Evolutionary conservation across 371 early-diverging fungal genomes (phyloP), one percentile per base, ranked within the genome.

Genomic region (Basidiobolus meristosporus): DNA sequence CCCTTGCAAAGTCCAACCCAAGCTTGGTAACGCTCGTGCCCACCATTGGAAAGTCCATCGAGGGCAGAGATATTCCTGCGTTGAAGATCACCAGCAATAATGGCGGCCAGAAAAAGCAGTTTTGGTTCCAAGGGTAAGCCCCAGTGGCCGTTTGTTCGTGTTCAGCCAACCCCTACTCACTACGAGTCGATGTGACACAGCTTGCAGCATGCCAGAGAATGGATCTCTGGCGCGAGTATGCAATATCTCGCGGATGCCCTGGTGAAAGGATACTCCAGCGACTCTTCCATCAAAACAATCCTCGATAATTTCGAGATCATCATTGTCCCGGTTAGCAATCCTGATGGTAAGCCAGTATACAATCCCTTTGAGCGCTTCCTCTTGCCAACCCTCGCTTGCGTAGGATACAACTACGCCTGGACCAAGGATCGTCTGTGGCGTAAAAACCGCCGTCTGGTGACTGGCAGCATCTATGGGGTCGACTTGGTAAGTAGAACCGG

Each of bases 251-350:
- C 37, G n/a, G 37, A 45, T 23, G 26, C 32, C n/a, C 18, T 45
- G 4, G 17, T 39, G 3, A 10, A 18, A 3, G 29, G 37, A 15
- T 38, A 38, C 26, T 16, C 26, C 16, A 29, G 20, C 10, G 45
- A 45, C 18, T 40, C 45, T 21, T 7, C 10, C 9, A 39, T 45
- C 28, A 45, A 38, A n/a, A 2, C 5, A 11, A 19, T 45, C 9
- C 17, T 45, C 11, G 40, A 45, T 31, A 19, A 45, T 20, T 21
- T 39, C 1, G 61, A 62, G 36, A 52, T 62, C 39, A 42, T 59
- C 14, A 36, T 64, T 34, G 52, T 68, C 1, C 69, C 69, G 5
- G 41, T 65, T 19, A 56, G 59, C 42, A 68, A 68, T 49, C 56
- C 57, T 7, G 69, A 68, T 39, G 69, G 26, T 26, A 26, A 5